These are phyloP conservation scores for Ogataea nonfermentans DNA, from an alignment of 805 yeast species.

Conservation along the genomic window DNA sequence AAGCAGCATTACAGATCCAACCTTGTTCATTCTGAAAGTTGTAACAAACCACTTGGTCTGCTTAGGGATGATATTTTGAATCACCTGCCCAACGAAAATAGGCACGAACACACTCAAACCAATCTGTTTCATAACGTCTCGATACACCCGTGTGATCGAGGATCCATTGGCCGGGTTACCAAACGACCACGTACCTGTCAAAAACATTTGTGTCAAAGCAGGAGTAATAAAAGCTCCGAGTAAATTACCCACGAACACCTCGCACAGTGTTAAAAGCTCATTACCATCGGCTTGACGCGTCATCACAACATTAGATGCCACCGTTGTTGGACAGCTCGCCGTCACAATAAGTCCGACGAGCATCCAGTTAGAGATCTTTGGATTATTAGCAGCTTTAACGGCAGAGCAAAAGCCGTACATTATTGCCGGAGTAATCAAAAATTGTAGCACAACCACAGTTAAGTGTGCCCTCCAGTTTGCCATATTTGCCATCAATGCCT, in stretches of 20 bases:
- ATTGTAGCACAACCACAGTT: conserved; percentile 63
- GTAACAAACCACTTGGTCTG: conserved; percentile 60
- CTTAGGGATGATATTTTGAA: conserved; percentile 67
- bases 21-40: conserved; percentile 61
- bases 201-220: conserved; percentile 73
- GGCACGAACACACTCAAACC: conserved; percentile 82
- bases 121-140: conserved; percentile 80
- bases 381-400: conserved; percentile 55
- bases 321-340: conserved; percentile 88
- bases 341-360: conserved; percentile 80
- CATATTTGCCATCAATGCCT: conserved; percentile 58
- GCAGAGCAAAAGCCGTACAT: conserved; percentile 74
- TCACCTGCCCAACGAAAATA: conserved; percentile 79
- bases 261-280: conserved; percentile 69
- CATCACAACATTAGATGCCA: conserved; percentile 90
- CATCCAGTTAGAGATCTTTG: conserved; percentile 69
- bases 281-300: conserved; percentile 84
- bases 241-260: conserved; percentile 81
- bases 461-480: conserved; percentile 81
- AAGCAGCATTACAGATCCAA: conserved; percentile 77
- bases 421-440: conserved; percentile 48
- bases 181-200: conserved; percentile 57
- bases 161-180: conserved; percentile 74
- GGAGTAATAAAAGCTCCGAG: conserved; percentile 89
- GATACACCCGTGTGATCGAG: conserved; percentile 57